Evolutionary conservation across 2,329 filamentous ascomycete genomes (phyloP), one percentile per base, ranked within the genome.

Genomic region (Nannizziopsis barbatae): DNA sequence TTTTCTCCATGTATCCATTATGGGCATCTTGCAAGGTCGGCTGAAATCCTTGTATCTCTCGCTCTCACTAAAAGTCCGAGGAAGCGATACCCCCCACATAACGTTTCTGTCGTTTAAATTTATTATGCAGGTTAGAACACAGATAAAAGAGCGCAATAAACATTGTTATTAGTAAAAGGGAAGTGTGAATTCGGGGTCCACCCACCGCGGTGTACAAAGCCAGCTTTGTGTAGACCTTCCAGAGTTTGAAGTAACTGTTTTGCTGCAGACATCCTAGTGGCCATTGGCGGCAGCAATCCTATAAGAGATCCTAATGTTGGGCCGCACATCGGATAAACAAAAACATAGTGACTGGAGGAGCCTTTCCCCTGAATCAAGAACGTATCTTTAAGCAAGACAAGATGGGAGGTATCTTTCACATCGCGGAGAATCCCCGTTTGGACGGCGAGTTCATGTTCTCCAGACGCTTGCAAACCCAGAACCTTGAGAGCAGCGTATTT

Each of bases 401-500:
- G 47, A 38, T 46, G 49, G 36, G 52, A 53, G n/a, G 40, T 50
- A 49, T 53, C 50, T 22, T 44, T 15, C 11, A 53, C 50, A 42
- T 37, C 39, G 31, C 30, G 33, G 37, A 45, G 35, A 17, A 53
- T 52, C 39, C 50, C 42, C 12, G 42, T 33, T 31, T 53, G 52
- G 17, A 53, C 52, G 35, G 31, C 47, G 27, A 17, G 22, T 47
- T 53, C 47, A 31, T 40, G 44, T 11, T 50, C 52, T 32, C 36
- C 49, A 11, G 4, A 36, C 35, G 39, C 14, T 36, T 31, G 40
- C 18, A 31, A 18, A 35, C 17, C 5, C 43, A 53, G 42, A 15
- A 53, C 30, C 39, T 53, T 53, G 22, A 53, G 50, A 14, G 52
- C 52, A 8, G 52, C 47, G 50, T 50, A 41, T 12, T 18, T 45